phyloP scores from a whole-genome alignment of 2,329 filamentous ascomycete species.

The Alternaria conjuncta region DNA sequence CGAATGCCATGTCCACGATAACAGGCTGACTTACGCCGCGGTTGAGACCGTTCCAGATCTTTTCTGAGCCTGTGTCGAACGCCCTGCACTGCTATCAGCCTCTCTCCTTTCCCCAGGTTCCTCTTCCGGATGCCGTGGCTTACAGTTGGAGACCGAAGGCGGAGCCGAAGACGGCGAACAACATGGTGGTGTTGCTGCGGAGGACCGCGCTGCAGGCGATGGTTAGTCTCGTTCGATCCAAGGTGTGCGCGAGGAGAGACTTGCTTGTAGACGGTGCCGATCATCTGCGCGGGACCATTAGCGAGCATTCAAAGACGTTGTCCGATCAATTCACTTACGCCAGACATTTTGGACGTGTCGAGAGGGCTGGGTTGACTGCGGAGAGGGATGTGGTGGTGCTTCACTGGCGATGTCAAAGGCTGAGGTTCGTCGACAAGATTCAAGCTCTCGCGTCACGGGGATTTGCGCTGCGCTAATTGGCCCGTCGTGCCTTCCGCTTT shows the following conservation, averaged over 20 bases:
- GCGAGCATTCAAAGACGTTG: slow-evolving; percentile 8
- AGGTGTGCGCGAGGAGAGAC: slow-evolving; percentile 33
- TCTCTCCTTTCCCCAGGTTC: slow-evolving; percentile 6
- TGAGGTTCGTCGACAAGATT: slow-evolving; percentile 31
- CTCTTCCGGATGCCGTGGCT: slow-evolving; percentile 45
- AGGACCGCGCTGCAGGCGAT: slow-evolving; percentile 72
- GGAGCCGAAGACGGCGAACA: slow-evolving; percentile 81
- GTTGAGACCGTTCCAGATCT: slow-evolving; percentile 90
- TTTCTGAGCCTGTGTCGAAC: slow-evolving; percentile 83
- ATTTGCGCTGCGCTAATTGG: slow-evolving; percentile 39
- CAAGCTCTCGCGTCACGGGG: slow-evolving; percentile 28
- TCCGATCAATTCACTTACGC: slow-evolving; percentile 56
- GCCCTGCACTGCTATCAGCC: slow-evolving; percentile 61
- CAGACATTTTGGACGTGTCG: slow-evolving; percentile 61
- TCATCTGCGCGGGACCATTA: slow-evolving; percentile 52
- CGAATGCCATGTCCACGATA: not conserved
- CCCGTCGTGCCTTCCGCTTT: slow-evolving; percentile 14
- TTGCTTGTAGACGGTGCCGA: slow-evolving; percentile 62
- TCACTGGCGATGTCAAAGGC: slow-evolving; percentile 31
- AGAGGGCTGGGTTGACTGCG: slow-evolving; percentile 25
- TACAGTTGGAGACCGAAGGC: slow-evolving; percentile 97
- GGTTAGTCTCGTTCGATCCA: slow-evolving; percentile 32
- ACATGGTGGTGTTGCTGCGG: slow-evolving; percentile 86
- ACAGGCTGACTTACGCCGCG: slow-evolving; percentile 68
- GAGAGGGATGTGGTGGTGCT: slow-evolving; percentile 31